Percentiles rank a stretch among this genome's conserved stretches.
Evolutionary conservation across 2,329 filamentous ascomycete species (phyloP).

Genomic region (Fusarium sp.): DNA sequence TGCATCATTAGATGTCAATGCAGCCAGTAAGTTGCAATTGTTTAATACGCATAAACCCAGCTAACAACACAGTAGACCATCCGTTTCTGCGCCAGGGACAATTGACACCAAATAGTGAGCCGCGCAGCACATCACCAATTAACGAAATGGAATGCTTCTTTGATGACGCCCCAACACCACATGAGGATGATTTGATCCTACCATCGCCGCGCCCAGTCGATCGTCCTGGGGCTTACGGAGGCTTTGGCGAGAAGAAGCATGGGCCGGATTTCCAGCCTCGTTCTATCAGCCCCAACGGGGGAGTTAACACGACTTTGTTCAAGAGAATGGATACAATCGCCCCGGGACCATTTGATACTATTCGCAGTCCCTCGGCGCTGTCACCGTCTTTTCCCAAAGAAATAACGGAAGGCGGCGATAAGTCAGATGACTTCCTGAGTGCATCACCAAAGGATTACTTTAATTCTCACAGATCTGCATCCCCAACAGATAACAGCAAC

Average conservation of each 20-base stretch:
- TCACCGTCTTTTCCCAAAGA: conserved; percentile 48
- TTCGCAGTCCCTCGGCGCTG: conserved; percentile 48
- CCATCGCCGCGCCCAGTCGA: conserved; percentile 51
- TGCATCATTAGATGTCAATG: conserved; percentile 61
- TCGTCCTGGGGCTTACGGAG: conserved; percentile 61
- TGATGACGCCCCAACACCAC: conserved; percentile 55
- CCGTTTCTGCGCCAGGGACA: conserved; percentile 65
- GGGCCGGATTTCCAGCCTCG: conserved; percentile 35
- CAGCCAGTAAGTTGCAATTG: conserved; percentile 58
- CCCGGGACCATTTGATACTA: conserved; percentile 71
- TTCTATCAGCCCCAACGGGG: conserved; percentile 36
- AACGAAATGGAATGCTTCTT: conserved; percentile 59
- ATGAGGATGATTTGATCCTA: conserved; percentile 51
- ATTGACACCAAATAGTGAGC: conserved; percentile 72
- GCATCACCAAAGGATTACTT: conserved; percentile 30
- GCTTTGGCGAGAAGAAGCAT: conserved; percentile 52
- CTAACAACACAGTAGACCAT: conserved; percentile 58
- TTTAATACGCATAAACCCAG: not conserved
- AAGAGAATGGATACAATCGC: conserved; percentile 73
- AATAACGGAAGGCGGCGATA: conserved; percentile 22
- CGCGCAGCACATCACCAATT: conserved; percentile 69
- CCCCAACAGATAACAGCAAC: conserved; percentile 25
- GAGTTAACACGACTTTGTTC: conserved; percentile 55
- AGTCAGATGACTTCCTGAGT: conserved; percentile 33
- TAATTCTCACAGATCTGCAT: conserved; percentile 14